These are phyloP conservation scores for Xylaria polymorpha DNA, from an alignment of 2,329 filamentous ascomycete species.

Conservation along the genomic window DNA sequence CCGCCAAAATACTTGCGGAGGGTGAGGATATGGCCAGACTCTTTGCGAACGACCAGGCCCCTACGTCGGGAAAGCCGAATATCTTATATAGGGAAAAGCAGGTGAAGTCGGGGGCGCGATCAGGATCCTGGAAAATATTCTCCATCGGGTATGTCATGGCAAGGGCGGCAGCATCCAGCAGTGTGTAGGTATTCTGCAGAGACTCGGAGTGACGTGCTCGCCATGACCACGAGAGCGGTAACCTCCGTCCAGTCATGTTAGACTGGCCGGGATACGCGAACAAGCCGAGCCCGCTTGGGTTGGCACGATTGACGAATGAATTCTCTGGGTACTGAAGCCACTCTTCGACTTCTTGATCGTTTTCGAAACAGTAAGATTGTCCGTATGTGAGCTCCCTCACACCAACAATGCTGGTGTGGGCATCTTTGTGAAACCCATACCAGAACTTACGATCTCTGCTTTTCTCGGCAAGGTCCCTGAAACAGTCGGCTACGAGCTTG, in stretches of 20 bases:
- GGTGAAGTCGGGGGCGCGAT: slow-evolving; percentile 68
- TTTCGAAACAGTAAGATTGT: slow-evolving; percentile 68
- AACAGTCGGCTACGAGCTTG: slow-evolving; percentile 73
- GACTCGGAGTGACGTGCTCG: slow-evolving; percentile 50
- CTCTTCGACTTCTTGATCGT: slow-evolving; percentile 63
- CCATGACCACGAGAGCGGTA: slow-evolving; percentile 68
- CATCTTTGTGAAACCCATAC: slow-evolving; percentile 71
- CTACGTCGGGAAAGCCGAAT: slow-evolving; percentile 74
- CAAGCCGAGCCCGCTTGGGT: slow-evolving; percentile 53
- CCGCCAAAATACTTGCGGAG: slow-evolving; percentile 74
- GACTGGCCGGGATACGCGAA: slow-evolving; percentile 77
- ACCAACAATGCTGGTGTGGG: slow-evolving; percentile 74
- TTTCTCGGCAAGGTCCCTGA: slow-evolving; percentile 64
- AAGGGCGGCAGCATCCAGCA: slow-evolving; percentile 72
- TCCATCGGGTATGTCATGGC: slow-evolving; percentile 71
- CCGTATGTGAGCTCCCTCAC: slow-evolving; percentile 71
- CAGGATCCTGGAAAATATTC: slow-evolving; percentile 60
- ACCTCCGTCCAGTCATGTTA: slow-evolving; percentile 74
- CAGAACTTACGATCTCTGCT: slow-evolving; percentile 60
- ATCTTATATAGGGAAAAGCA: slow-evolving; percentile 74
- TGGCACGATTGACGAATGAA: slow-evolving; percentile 42
- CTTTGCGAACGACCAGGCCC: slow-evolving; percentile 68
- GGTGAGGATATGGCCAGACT: slow-evolving; percentile 65
- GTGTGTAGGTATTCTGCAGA: slow-evolving; percentile 60
- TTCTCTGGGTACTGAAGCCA: slow-evolving; percentile 54